phyloP scores from a whole-genome alignment of 305 asterid genomes.

The Fraxinus latifolia region DNA sequence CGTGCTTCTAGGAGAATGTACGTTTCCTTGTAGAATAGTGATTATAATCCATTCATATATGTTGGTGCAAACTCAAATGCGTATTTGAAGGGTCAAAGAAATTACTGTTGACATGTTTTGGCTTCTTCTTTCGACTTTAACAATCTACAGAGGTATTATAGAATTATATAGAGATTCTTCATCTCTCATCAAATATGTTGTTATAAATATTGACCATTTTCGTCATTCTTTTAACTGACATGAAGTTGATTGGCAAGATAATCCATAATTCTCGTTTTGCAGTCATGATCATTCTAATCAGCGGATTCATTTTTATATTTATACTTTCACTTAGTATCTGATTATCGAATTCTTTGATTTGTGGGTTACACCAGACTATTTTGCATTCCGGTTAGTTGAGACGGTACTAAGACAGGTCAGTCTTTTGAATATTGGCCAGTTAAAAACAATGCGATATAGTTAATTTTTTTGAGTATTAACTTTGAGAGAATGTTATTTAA shows the following conservation, averaged over 20 bases:
- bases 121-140: neutral
- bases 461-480: neutral
- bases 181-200: neutral
- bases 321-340: neutral
- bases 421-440: neutral
- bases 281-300: neutral
- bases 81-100: neutral
- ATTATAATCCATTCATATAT: neutral
- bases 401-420: neutral
- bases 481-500: neutral
- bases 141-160: neutral
- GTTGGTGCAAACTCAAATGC: neutral
- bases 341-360: neutral
- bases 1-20: neutral
- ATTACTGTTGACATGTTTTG: neutral
- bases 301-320: neutral
- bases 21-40: neutral
- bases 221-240: neutral
- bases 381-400: neutral
- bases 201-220: neutral
- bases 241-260: neutral
- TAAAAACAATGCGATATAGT: neutral
- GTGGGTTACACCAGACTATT: neutral
- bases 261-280: neutral
- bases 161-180: neutral